Conservation (phyloP, 1,284 basidiomycete genomes). For the Termitomyces sp. region DNA sequence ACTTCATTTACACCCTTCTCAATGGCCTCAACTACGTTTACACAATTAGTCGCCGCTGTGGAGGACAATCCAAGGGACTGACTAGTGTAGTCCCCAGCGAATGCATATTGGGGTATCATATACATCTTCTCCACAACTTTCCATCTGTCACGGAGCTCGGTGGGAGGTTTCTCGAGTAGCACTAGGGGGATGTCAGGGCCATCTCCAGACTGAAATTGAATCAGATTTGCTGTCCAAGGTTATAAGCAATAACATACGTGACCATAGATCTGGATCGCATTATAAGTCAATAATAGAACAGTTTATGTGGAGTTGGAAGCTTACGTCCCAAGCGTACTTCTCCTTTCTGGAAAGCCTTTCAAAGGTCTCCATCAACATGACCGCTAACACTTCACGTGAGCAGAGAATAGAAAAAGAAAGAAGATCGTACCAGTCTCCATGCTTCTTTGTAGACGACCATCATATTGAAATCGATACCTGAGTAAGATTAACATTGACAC, state of each 20-base stretch:
- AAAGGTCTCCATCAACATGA: slow-evolving; percentile 70
- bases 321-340: slow-evolving; percentile 69
- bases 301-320: slow-evolving; percentile 20
- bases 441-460: slow-evolving; percentile 56
- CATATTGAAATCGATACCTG: slow-evolving; percentile 69
- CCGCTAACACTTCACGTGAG: slow-evolving; percentile 33
- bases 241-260: slow-evolving; percentile 41
- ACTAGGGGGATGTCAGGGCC: slow-evolving; percentile 51
- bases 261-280: slow-evolving; percentile 45
- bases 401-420: not conserved
- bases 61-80: slow-evolving; percentile 9
- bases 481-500: not conserved
- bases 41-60: not conserved
- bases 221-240: not conserved
- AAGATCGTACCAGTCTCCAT: slow-evolving; percentile 51
- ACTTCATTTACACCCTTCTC: slow-evolving; percentile 56
- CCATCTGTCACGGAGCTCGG: slow-evolving; percentile 52
- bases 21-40: slow-evolving; percentile 51
- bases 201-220: slow-evolving; percentile 49
- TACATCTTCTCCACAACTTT: slow-evolving; percentile 65
- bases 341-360: slow-evolving; percentile 55
- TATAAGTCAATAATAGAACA: not conserved
- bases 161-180: slow-evolving; percentile 40
- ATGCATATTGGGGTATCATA: slow-evolving; percentile 62
- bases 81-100: slow-evolving; percentile 63